Evolutionary conservation across 176 grass and related monocot genomes (phyloP), one percentile per base, ranked within the genome.

Genomic region (Aegilops sharonensis): DNA sequence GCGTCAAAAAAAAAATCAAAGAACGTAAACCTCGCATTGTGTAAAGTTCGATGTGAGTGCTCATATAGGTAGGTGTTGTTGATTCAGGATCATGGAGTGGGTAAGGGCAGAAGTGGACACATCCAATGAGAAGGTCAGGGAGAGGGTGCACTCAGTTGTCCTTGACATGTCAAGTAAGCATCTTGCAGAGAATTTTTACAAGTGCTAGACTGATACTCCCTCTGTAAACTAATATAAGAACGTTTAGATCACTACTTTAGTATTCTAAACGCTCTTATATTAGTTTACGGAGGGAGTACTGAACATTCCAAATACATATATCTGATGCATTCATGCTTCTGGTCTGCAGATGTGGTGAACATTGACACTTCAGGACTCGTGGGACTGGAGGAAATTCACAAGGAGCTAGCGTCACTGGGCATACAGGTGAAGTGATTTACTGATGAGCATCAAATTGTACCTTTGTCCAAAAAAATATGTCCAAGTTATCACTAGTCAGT

Each of bases 161-260:
- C 85, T 99, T 82, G 94, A 99, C 75, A 94, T 99, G 94, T 94
- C 97, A 85, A 94, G 97, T 96, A 71, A 70, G 87, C 77, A 27
- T 21, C n/a, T 37, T 69, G 18, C 21, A 71, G 39, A 8, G 3
- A 81, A 30, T 30, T 13, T 20, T 39, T 56, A 68, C 1, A 2
- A 6, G 31, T 52, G 10, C 35, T 25, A 54, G 15, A 67, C 15
- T 47, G 40, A 23, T 24, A 25, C 30, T 31, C 30, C 30, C 30
- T 31, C 30, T 25, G 25, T 25, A 25, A 25, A 25, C 25, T 25
- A 25, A 25, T 25, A 25, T 25, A 25, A 25, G 25, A 25, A 25
- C 25, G 25, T 25, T 25, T 25, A 25, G 25, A 25, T 25, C 25
- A 25, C 25, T 25, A 25, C 25, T 25, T 25, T 25, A 25, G 25